These are phyloP conservation scores for Diophrys sp. DNA, from an alignment of 73 alveolate species.

Conservation along the genomic window DNA sequence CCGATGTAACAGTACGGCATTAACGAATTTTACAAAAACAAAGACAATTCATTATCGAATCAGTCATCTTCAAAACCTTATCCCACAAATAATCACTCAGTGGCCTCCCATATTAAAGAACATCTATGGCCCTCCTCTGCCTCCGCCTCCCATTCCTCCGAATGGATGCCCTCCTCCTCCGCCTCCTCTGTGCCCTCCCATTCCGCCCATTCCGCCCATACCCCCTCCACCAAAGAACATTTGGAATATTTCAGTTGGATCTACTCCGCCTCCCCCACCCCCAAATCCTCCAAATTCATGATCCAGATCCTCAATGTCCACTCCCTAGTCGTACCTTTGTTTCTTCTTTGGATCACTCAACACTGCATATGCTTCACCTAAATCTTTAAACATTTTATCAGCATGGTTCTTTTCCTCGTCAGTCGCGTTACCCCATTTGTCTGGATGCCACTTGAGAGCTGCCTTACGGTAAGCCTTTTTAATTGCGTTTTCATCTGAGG, in stretches of 20 bases:
- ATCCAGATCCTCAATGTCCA: conserved; percentile 88
- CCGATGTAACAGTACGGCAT: background rate
- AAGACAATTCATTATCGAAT: background rate
- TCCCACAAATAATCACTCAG: background rate
- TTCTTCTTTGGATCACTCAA: conserved; percentile 91
- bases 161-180: conserved; percentile 9
- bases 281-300: conserved; percentile 29
- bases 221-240: conserved; percentile 97
- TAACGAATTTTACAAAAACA: background rate
- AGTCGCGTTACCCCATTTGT: conserved; percentile 79
- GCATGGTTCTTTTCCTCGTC: conserved; percentile 87
- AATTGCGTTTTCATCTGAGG: conserved; percentile 80
- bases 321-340: conserved; percentile 88
- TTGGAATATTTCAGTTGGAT: conserved; percentile 87
- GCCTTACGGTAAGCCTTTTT: conserved; percentile 91
- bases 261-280: conserved; percentile 83
- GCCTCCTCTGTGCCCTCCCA: conserved; percentile 26
- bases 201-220: conserved; percentile 47
- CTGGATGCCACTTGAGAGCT: conserved; percentile 98
- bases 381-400: conserved; percentile 91
- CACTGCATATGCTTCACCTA: conserved; percentile 97
- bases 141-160: conserved; percentile 6
- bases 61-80: background rate
- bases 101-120: background rate
- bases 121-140: conserved; percentile 15